Evolutionary conservation across 2,329 filamentous ascomycete genomes (phyloP).

Genomic region (Fusarium sambucinum): DNA sequence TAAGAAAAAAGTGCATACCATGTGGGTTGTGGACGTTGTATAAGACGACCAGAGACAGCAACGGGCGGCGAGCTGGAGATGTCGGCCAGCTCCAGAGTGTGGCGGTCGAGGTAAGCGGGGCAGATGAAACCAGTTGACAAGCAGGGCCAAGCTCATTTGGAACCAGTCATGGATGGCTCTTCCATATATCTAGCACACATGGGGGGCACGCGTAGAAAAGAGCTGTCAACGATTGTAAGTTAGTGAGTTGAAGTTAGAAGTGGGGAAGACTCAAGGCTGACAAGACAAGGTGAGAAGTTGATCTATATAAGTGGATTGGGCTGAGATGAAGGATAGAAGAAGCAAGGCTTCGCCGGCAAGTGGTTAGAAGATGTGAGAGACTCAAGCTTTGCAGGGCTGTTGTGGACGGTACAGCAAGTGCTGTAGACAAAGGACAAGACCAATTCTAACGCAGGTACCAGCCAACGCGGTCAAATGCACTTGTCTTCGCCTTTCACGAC

Average conservation of each 20-base stretch:
- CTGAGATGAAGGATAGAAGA: conserved; percentile 29
- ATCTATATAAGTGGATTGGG: conserved; percentile 8
- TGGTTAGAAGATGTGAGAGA: conserved; percentile 5
- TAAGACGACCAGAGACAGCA: conserved; percentile 38
- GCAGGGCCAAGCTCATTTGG: conserved; percentile 61
- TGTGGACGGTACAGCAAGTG: conserved; percentile 5
- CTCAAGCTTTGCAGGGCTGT: conserved; percentile 22
- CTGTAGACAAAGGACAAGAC: conserved; percentile 20
- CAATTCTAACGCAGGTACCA: conserved; percentile 40
- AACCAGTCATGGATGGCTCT: conserved; percentile 54
- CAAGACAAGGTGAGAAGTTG: conserved; percentile 22
- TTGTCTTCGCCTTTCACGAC: conserved; percentile 18
- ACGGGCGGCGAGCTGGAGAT: conserved; percentile 57
- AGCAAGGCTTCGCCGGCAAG: conserved; percentile 9
- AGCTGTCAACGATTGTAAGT: conserved; percentile 51
- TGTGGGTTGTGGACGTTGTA: conserved; percentile 44
- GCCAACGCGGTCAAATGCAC: conserved; percentile 30
- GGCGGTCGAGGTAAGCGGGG: conserved; percentile 57
- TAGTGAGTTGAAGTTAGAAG: conserved; percentile 27
- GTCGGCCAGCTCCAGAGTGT: conserved; percentile 60
- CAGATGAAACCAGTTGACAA: conserved; percentile 57
- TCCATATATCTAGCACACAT: conserved; percentile 50
- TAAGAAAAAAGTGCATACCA: conserved; percentile 39
- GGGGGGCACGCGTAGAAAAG: conserved; percentile 45
- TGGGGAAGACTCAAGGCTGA: conserved; percentile 32